phyloP scores from a whole-genome alignment of 176 grass and related monocot species.

The Bothriochloa decipiens region DNA sequence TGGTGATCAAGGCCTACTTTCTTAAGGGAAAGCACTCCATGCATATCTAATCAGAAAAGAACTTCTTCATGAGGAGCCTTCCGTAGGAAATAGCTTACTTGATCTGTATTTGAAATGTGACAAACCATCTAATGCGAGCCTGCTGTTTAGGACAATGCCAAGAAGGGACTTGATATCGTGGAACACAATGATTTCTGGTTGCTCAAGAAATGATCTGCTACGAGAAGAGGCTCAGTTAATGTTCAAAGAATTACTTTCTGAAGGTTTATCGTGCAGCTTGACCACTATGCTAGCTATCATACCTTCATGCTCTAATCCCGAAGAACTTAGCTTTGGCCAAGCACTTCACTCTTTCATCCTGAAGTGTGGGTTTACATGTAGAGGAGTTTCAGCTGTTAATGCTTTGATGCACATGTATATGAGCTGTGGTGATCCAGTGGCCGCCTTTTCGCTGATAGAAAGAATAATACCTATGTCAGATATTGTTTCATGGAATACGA shows the following conservation, averaged over 20 bases:
- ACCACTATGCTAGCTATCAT: conserved; percentile 69
- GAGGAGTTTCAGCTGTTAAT: conserved; percentile 60
- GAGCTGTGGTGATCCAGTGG: conserved; percentile 45
- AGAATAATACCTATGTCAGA: conserved; percentile 54
- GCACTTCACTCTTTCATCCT: conserved; percentile 59
- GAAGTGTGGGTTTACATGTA: conserved; percentile 49
- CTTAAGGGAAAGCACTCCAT: conserved; percentile 62
- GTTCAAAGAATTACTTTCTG: conserved; percentile 59
- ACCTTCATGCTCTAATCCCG: conserved; percentile 51
- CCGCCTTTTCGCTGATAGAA: conserved; percentile 50
- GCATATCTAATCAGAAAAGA: conserved; percentile 54
- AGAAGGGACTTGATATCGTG: conserved; percentile 74
- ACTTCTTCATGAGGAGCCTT: conserved; percentile 32
- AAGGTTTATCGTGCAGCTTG: conserved; percentile 48
- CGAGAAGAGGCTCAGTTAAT: conserved; percentile 44
- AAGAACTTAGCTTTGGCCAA: conserved; percentile 73
- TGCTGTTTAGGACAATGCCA: conserved; percentile 67
- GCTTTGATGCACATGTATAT: conserved; percentile 86
- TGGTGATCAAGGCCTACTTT: conserved; percentile 54
- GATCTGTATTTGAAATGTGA: conserved; percentile 66
- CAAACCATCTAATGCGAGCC: conserved; percentile 29
- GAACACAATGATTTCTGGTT: conserved; percentile 82
- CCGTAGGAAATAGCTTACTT: conserved; percentile 68
- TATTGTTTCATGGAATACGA: conserved; percentile 86
- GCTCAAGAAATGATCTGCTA: conserved; percentile 42